Evolutionary conservation across 805 yeast genomes (phyloP).

Genomic region (Ogataea salicorniae): DNA sequence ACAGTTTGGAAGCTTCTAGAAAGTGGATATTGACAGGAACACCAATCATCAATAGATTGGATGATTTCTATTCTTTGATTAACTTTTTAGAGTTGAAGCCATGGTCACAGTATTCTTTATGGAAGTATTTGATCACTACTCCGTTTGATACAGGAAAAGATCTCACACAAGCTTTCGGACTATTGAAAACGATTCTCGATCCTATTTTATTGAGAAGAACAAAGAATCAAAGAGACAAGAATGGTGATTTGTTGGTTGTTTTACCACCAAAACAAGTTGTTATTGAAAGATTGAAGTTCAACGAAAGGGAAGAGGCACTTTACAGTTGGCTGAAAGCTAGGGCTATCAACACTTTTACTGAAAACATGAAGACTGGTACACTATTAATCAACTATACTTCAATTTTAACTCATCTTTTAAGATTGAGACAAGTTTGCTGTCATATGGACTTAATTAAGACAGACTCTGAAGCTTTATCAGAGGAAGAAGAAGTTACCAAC

Average conservation of each 20-base stretch:
- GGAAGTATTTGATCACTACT: constrained; percentile 79
- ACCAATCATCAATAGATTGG: constrained; percentile 82
- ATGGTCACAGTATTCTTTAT: constrained; percentile 78
- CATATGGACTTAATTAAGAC: constrained; percentile 61
- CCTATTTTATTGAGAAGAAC: constrained; percentile 84
- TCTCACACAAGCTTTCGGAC: constrained; percentile 66
- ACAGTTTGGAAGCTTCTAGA: constrained; percentile 56
- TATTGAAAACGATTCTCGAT: constrained; percentile 79
- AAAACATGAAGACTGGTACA: constrained; percentile 59
- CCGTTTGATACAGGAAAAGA: constrained; percentile 73
- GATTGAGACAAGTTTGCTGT: constrained; percentile 86
- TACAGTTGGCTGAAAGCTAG: constrained; percentile 64
- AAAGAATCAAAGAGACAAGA: constrained; percentile 68
- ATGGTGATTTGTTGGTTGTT: constrained; percentile 70
- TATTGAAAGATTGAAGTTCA: constrained; percentile 63
- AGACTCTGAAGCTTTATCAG: constrained; percentile 29
- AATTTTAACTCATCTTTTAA: constrained; percentile 73
- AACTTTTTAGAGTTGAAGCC: constrained; percentile 78
- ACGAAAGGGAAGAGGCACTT: constrained; percentile 56
- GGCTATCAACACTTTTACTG: constrained; percentile 59
- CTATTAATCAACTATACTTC: constrained; percentile 69
- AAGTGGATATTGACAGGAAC: constrained; percentile 92
- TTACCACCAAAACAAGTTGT: constrained; percentile 72
- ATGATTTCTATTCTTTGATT: constrained; percentile 76
- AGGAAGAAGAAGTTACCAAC: constrained; percentile 30